Conservation (phyloP, 2,329 filamentous ascomycete species). For the Aspergillus fructus region DNA sequence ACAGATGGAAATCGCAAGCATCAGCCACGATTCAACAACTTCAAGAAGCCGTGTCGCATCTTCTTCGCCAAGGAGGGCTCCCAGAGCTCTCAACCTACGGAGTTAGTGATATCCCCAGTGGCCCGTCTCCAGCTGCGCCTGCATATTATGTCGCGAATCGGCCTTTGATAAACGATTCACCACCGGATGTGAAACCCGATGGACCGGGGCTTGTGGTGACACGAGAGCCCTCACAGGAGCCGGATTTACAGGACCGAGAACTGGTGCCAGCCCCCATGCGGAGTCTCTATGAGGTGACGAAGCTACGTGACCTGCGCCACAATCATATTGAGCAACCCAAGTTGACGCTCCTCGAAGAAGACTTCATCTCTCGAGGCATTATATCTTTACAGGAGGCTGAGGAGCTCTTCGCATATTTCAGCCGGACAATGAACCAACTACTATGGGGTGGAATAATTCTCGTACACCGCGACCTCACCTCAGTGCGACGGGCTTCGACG, state of each 20-base stretch:
- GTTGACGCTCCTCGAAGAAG: slow-evolving; percentile 43
- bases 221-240: slow-evolving; percentile 47
- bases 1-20: slow-evolving; percentile 48
- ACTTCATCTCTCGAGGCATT: slow-evolving; percentile 52
- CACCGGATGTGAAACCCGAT: slow-evolving; percentile 27
- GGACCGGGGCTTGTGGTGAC: slow-evolving; percentile 39
- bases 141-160: slow-evolving; percentile 28
- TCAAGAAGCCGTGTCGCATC: slow-evolving; percentile 46
- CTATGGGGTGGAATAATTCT: slow-evolving; percentile 55
- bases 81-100: slow-evolving; percentile 42
- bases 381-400: slow-evolving; percentile 51
- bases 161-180: slow-evolving; percentile 26
- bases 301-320: slow-evolving; percentile 44
- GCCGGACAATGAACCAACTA: slow-evolving; percentile 51
- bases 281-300: slow-evolving; percentile 56
- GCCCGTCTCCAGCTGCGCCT: slow-evolving; percentile 24
- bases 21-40: slow-evolving; percentile 43
- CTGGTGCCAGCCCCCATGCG: slow-evolving; percentile 54
- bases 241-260: slow-evolving; percentile 40
- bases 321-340: slow-evolving; percentile 38
- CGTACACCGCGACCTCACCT: slow-evolving; percentile 51
- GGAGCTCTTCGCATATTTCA: slow-evolving; percentile 53
- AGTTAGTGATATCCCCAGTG: slow-evolving; percentile 27
- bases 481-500: slow-evolving; percentile 55
- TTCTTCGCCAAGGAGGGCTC: slow-evolving; percentile 45